Evolutionary conservation across 2,329 filamentous ascomycete species (phyloP).

Genomic region (Cryphonectria nitschkei): DNA sequence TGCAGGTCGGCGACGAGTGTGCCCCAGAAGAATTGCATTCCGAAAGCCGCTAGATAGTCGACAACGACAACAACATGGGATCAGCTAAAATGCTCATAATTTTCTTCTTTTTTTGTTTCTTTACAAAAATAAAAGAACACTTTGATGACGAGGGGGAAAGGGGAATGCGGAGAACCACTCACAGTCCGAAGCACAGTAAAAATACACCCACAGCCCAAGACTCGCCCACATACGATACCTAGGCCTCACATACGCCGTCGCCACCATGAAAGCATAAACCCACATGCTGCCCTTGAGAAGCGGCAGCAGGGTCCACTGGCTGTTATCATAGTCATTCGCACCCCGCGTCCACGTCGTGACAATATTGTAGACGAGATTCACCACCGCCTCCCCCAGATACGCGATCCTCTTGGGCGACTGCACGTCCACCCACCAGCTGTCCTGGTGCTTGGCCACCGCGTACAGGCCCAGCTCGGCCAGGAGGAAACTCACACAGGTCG

Average conservation of each 20-base stretch:
- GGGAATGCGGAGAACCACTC: conserved; percentile 29
- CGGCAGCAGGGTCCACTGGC: conserved; percentile 62
- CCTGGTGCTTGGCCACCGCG: conserved; percentile 56
- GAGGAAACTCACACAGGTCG: conserved; percentile 58
- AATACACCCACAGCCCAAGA: conserved; percentile 53
- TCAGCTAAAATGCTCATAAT: conserved; percentile 4
- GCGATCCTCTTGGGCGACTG: conserved; percentile 49
- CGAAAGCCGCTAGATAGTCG: conserved; percentile 47
- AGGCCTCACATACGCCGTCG: conserved; percentile 53
- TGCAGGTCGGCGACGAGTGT: conserved; percentile 65
- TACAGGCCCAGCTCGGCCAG: conserved; percentile 60
- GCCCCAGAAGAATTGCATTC: conserved; percentile 64
- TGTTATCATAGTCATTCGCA: conserved; percentile 57
- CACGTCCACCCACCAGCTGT: conserved; percentile 62
- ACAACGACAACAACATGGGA: conserved; percentile 14
- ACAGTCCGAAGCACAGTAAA: conserved; percentile 45
- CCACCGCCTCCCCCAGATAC: conserved; percentile 46
- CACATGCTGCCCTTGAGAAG: conserved; percentile 58
- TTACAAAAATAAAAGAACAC: conserved; percentile 7
- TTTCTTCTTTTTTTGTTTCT: too few species aligned
- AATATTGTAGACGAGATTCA: conserved; percentile 49
- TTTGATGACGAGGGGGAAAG: too few species aligned
- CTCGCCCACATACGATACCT: conserved; percentile 53
- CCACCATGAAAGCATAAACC: conserved; percentile 57
- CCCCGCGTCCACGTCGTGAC: conserved; percentile 56